Evolutionary conservation across 2,329 filamentous ascomycete species (phyloP).

Genomic region (Calcarisporium arbuscula): DNA sequence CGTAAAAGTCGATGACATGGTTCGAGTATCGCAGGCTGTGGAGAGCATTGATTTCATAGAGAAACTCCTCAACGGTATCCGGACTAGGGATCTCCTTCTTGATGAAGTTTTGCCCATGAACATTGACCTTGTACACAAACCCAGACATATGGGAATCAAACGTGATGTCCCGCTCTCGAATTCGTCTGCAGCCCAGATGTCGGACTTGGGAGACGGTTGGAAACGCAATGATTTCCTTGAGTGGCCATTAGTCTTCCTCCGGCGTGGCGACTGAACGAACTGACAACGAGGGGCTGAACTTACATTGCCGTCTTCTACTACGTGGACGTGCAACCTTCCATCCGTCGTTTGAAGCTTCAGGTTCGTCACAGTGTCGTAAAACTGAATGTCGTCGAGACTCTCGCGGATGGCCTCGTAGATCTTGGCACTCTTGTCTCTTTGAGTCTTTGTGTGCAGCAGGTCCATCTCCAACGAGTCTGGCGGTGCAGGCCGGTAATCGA

Average conservation of each 20-base stretch:
- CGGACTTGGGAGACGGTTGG: constrained; percentile 66
- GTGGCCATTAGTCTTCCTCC: no score
- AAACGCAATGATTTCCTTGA: constrained; percentile 78
- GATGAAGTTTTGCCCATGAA: constrained; percentile 65
- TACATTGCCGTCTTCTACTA: constrained; percentile 89
- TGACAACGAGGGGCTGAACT: no score
- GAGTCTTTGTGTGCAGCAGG: constrained; percentile 68
- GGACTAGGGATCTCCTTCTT: constrained; percentile 98
- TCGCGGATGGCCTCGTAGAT: constrained; percentile 95
- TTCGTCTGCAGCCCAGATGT: constrained; percentile 61
- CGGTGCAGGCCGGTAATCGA: constrained; percentile 81
- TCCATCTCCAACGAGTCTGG: constrained; percentile 81
- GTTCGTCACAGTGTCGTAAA: constrained; percentile 93
- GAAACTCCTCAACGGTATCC: constrained; percentile 90
- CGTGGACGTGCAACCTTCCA: constrained; percentile 86
- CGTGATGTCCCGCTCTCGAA: constrained; percentile 66
- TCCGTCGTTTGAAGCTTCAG: constrained; percentile 86
- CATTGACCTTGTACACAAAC: constrained; percentile 89
- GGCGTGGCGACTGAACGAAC: no score
- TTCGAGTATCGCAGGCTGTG: constrained; percentile 64
- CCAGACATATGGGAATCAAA: constrained; percentile 94
- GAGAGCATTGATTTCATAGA: constrained; percentile 97
- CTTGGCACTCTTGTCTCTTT: constrained; percentile 84
- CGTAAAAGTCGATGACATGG: constrained; percentile 80
- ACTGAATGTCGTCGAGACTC: constrained; percentile 87